phyloP scores from a whole-genome alignment of 1,284 basidiomycete species.

The Rhodotorula sp. region DNA sequence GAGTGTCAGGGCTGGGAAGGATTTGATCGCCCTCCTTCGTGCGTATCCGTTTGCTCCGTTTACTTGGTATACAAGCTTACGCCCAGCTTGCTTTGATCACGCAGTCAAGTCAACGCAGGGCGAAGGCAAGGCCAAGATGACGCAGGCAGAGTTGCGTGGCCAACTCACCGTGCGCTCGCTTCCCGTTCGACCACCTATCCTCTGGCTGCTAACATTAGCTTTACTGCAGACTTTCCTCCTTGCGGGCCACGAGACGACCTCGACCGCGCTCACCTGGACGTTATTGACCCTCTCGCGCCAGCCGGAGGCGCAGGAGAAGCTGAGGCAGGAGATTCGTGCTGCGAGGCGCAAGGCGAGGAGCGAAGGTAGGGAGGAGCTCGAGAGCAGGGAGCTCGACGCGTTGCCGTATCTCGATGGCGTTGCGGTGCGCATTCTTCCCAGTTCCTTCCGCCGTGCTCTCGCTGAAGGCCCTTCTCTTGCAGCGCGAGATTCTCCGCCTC shows the following conservation, averaged over 20 bases:
- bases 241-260: constrained; percentile 73
- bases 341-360: constrained; percentile 45
- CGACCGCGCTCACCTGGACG: constrained; percentile 69
- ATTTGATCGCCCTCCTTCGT: constrained; percentile 43
- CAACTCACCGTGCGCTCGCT: constrained; percentile 29
- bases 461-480: not conserved
- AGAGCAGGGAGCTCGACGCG: constrained; percentile 58
- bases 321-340: constrained; percentile 60
- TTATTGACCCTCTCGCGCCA: constrained; percentile 63
- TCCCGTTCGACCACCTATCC: not conserved
- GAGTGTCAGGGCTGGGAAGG: constrained; percentile 35
- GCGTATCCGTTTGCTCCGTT: constrained; percentile 20
- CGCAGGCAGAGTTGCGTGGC: constrained; percentile 29
- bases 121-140: constrained; percentile 31
- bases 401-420: constrained; percentile 76
- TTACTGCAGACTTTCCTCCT: constrained; percentile 34
- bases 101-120: constrained; percentile 28
- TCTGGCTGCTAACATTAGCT: too few relatives aligned
- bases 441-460: too few relatives aligned
- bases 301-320: constrained; percentile 56
- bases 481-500: constrained; percentile 66
- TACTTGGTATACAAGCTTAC: too few relatives aligned
- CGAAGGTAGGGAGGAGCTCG: constrained; percentile 44
- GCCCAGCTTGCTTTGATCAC: not conserved
- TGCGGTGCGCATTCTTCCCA: constrained; percentile 49